Conservation (phyloP, 2,329 filamentous ascomycete genomes). For the Hypocrella siamensis region DNA sequence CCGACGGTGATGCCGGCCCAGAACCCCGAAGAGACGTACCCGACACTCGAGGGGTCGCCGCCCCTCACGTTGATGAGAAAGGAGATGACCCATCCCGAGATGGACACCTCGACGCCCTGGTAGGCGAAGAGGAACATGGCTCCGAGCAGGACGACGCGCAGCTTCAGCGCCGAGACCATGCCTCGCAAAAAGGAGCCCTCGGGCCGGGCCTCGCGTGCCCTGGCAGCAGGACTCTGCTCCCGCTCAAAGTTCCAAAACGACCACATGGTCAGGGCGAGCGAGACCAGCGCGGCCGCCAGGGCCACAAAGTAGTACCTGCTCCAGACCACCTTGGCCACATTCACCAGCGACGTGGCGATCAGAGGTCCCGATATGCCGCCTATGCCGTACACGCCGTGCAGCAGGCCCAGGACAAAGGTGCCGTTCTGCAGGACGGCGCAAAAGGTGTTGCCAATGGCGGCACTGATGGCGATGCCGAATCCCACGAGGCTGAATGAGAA, state of each 20-base stretch:
- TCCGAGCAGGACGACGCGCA: constrained; percentile 52
- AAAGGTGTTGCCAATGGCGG: constrained; percentile 45
- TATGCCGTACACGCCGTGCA: constrained; percentile 54
- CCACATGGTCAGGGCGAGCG: constrained; percentile 44
- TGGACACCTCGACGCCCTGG: constrained; percentile 70
- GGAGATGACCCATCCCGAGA: constrained; percentile 76
- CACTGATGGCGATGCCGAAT: constrained; percentile 37
- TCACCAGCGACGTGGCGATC: constrained; percentile 58
- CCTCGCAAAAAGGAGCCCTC: constrained; percentile 16
- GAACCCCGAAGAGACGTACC: constrained; percentile 63
- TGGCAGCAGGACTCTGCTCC: constrained; percentile 29
- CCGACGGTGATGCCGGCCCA: constrained; percentile 64
- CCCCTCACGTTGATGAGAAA: constrained; percentile 61
- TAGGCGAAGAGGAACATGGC: constrained; percentile 76
- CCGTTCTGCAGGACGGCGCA: constrained; percentile 36
- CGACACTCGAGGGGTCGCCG: constrained; percentile 54
- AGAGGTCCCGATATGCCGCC: constrained; percentile 54
- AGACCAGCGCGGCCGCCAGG: constrained; percentile 39
- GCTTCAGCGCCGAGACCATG: constrained; percentile 31
- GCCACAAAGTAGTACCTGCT: constrained; percentile 58
- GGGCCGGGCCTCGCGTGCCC: constrained; percentile 11
- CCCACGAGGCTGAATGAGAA: constrained; percentile 54
- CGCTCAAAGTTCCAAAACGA: constrained; percentile 55
- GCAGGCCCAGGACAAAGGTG: constrained; percentile 40
- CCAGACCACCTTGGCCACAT: constrained; percentile 43